These are phyloP conservation scores for Neotropicomus parvogracilis DNA, from an alignment of 1,284 basidiomycete genomes.

Conservation along the genomic window DNA sequence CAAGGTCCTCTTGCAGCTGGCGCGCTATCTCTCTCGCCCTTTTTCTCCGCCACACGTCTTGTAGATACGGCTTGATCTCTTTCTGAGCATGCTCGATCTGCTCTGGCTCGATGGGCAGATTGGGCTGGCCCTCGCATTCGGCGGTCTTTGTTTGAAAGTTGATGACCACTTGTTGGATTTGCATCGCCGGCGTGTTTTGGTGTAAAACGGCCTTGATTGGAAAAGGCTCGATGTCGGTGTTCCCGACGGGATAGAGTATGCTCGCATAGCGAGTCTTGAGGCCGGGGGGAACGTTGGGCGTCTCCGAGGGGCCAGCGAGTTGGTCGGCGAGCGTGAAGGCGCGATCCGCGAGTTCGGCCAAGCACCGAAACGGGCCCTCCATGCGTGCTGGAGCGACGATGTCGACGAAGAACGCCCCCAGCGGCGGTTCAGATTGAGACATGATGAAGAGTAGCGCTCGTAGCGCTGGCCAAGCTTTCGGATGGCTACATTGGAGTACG, in stretches of 20 bases:
- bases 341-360: constrained; percentile 19
- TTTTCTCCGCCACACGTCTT: constrained; percentile 11
- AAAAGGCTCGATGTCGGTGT: constrained; percentile 6
- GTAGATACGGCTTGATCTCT: constrained; percentile 19
- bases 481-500: too few species aligned
- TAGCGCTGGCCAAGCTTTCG: too few species aligned
- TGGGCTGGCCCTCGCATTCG: constrained; percentile 13
- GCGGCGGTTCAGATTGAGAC: constrained; percentile 16
- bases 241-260: constrained; percentile 16
- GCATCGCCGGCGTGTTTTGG: constrained; percentile 12
- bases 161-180: constrained; percentile 13
- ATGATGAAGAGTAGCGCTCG: constrained; percentile 9
- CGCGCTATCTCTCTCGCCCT: constrained; percentile 9
- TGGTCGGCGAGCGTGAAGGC: constrained; percentile 17
- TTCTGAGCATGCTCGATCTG: constrained; percentile 20
- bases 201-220: constrained; percentile 18
- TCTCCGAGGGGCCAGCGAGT: not conserved
- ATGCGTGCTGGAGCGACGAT: constrained; percentile 6
- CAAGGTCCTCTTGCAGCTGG: constrained; percentile 1
- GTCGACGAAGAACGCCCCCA: constrained; percentile 19
- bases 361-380: constrained; percentile 13
- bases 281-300: not conserved
- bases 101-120: constrained; percentile 20
- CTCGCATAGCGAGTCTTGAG: constrained; percentile 15
- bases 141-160: constrained; percentile 22